Evolutionary conservation across 164 flowering plant species (phyloP).

Genomic region (Magnolia kwangsiensis): DNA sequence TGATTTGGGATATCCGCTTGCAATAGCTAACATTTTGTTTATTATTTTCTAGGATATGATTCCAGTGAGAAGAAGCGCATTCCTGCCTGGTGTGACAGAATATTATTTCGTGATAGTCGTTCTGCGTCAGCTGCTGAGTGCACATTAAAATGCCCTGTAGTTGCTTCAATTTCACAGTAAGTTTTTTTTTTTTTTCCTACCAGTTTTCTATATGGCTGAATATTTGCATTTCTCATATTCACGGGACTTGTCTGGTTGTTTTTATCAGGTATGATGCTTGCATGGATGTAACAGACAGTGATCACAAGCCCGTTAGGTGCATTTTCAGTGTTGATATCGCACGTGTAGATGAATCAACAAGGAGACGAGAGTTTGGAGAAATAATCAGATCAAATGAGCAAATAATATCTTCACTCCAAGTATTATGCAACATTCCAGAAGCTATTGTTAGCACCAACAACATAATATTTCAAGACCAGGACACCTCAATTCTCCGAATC

Average conservation of each 20-base stretch:
- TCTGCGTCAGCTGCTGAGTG: slow-evolving; percentile 49
- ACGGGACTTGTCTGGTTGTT: slow-evolving; percentile 1
- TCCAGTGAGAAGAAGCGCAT: slow-evolving; percentile 98
- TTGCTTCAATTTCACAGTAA: slow-evolving; percentile 60
- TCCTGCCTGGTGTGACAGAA: slow-evolving; percentile 99
- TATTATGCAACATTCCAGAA: slow-evolving; percentile 63
- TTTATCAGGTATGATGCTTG: slow-evolving; percentile 81
- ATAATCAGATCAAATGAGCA: slow-evolving; percentile 54
- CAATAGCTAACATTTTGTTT: slow-evolving; percentile 6
- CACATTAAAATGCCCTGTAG: slow-evolving; percentile 80
- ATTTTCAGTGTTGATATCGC: slow-evolving; percentile 62
- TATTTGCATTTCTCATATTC: not conserved
- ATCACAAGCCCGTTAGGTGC: slow-evolving; percentile 97
- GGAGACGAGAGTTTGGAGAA: slow-evolving; percentile 75
- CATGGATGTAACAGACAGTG: slow-evolving; percentile 98
- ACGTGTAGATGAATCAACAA: slow-evolving; percentile 69
- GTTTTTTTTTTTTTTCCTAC: slow-evolving; percentile 15
- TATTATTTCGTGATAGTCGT: slow-evolving; percentile 82
- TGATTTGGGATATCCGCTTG: no score
- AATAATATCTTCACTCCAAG: slow-evolving; percentile 44
- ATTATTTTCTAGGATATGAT: slow-evolving; percentile 72
- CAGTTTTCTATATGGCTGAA: not conserved
- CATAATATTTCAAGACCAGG: slow-evolving; percentile 72
- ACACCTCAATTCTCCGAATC: slow-evolving; percentile 48
- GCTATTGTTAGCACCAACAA: slow-evolving; percentile 57